Base-by-base conservation (phyloP, 192 early-diverging fungal genomes). In the Umbelopsis vinacea region DNA sequence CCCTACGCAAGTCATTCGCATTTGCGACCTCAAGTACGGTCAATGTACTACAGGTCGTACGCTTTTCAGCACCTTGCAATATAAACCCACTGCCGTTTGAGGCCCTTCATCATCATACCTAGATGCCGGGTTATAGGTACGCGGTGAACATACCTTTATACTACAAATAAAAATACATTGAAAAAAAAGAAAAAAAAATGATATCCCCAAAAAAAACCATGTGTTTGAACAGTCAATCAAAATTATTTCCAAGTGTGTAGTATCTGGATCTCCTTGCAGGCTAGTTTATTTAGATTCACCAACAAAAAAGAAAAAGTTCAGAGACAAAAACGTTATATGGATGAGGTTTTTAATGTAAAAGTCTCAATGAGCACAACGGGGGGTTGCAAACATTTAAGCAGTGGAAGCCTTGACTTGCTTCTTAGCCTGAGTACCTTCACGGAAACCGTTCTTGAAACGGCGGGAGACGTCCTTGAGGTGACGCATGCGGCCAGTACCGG, bases 401-500 rank as follows among this genome's bases (percentile, higher is more conserved):
- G 40, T 43, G 57, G 57, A 63, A 63, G 57, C 57, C 17, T 63
- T 22, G 57, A 63, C 33, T 63, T 63, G 57, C 57, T 63, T 63
- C 57, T 63, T 63, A 37, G 57, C 57, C 33, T 63, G 57, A 35
- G 57, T 84, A 85, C 91, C 90, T 84, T 92, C 90, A 83, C 96
- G 91, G 95, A 99, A 99, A 77, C 96, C 96, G 90, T 98, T 99
- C 92, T 97, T 98, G 92, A 95, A 95, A 75, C 96, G 92, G 71
- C 94, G 86, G 81, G 92, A 84, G 53, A 99, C 83, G 79, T 86
- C 89, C 90, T 95, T 96, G 84, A 99, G 86, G 94, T 99, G 88
- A 48, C 91, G 88, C 95, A 97, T 97, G 82, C 97, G 92, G 74
- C 97, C 97, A 73, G 96, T 98, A 82, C 97, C 97, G 83, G 96